These are phyloP conservation scores for Paecilomyces sp. DNA, from an alignment of 2,329 filamentous ascomycete species.

Conservation along the genomic window DNA sequence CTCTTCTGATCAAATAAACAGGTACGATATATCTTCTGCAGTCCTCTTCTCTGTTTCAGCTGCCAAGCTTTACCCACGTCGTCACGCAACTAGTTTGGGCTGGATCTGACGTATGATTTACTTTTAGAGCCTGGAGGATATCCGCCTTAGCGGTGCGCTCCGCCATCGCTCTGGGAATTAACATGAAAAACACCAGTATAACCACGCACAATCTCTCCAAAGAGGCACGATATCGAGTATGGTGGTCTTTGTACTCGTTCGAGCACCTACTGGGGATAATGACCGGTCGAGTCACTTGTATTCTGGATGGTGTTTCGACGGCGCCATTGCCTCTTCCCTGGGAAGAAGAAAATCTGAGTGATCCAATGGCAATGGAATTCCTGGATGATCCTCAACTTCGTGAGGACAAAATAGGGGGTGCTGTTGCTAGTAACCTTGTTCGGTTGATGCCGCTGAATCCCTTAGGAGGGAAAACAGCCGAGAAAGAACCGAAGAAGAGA, in stretches of 20 bases:
- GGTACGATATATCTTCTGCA: constrained; percentile 16
- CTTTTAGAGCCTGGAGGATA: constrained; percentile 34
- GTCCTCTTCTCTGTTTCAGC: neutral
- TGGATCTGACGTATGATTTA: constrained; percentile 1
- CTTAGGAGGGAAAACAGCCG: constrained; percentile 16
- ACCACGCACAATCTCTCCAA: constrained; percentile 32
- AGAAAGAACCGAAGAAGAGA: constrained; percentile 13
- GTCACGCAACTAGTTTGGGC: neutral
- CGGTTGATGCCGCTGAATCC: constrained; percentile 25
- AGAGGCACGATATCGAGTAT: constrained; percentile 39
- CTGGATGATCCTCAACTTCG: constrained; percentile 22
- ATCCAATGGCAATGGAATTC: constrained; percentile 23
- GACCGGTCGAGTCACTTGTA: constrained; percentile 39
- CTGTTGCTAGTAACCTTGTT: constrained; percentile 22
- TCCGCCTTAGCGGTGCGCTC: constrained; percentile 36
- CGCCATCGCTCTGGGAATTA: constrained; percentile 36
- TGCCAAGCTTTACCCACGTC: neutral
- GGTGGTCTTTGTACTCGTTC: constrained; percentile 39
- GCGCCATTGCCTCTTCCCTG: constrained; percentile 35
- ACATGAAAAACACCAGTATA: constrained; percentile 36
- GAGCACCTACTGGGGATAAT: constrained; percentile 39
- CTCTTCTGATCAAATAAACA: constrained; percentile 36
- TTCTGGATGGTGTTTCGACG: constrained; percentile 36
- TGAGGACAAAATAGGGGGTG: constrained; percentile 23
- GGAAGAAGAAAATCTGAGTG: constrained; percentile 31